These are phyloP conservation scores for Phytophthora pisi DNA, from an alignment of 352 stramenopile species.

Conservation along the genomic window DNA sequence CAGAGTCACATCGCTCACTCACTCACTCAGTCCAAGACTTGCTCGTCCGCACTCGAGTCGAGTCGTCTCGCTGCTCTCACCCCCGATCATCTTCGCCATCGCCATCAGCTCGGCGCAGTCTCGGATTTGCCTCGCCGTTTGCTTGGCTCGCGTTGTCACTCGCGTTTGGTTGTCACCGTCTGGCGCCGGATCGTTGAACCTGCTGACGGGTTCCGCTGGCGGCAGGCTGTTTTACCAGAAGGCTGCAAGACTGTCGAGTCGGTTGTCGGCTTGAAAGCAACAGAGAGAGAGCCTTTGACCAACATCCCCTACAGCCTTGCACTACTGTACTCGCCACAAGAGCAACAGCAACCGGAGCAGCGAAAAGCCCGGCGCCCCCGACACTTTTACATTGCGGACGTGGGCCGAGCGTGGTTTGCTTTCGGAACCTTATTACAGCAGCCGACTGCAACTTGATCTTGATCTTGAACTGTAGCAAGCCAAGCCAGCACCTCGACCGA, in stretches of 20 bases:
- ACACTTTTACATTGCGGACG: constrained; percentile 39
- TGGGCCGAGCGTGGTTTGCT: constrained; percentile 5
- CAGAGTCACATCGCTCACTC: background rate
- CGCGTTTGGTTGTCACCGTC: constrained; percentile 7
- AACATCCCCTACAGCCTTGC: background rate
- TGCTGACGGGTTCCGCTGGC: constrained; percentile 27
- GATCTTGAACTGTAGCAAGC: no score
- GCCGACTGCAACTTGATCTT: no score
- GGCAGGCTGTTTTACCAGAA: constrained; percentile 33
- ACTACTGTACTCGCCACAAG: background rate
- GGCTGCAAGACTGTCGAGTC: no score
- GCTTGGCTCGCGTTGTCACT: constrained; percentile 1
- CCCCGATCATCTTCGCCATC: constrained; percentile 6
- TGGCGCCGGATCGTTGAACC: constrained; percentile 22
- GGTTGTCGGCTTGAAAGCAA: constrained; percentile 18
- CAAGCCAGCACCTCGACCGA: no score
- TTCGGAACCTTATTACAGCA: no score
- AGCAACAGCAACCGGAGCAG: constrained; percentile 2
- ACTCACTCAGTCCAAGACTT: no score
- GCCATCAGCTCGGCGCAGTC: constrained; percentile 18
- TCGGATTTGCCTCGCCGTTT: constrained; percentile 10
- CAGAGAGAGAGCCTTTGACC: constrained; percentile 4
- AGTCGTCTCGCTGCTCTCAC: background rate
- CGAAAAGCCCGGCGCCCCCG: constrained; percentile 7
- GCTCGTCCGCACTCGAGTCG: background rate